Percentiles rank a stretch among this genome's conserved stretches.
Evolutionary conservation across 805 yeast species (phyloP).

Genomic region (Metschnikowia hibisci): DNA sequence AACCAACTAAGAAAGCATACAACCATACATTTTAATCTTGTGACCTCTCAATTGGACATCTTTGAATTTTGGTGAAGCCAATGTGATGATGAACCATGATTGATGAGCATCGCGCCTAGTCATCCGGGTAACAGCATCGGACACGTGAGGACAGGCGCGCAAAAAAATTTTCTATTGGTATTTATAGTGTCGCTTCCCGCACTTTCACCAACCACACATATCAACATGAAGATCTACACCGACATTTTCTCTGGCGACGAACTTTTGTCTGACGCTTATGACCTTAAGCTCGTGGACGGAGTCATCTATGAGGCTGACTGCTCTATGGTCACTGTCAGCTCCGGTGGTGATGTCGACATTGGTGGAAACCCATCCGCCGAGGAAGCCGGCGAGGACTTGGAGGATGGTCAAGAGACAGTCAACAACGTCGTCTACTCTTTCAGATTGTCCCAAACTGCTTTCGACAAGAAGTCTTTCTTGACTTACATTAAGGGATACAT

Average conservation of each 20-base stretch:
- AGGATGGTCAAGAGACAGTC: conserved; percentile 84
- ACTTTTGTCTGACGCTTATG: conserved; percentile 96
- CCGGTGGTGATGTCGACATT: conserved; percentile 86
- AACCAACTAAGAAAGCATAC: background rate
- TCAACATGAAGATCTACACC: conserved; percentile 39
- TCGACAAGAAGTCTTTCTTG: conserved; percentile 97
- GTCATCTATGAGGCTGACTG: conserved; percentile 97
- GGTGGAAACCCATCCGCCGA: conserved; percentile 99
- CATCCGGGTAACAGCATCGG: conserved; percentile 20
- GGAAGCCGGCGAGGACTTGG: conserved; percentile 79
- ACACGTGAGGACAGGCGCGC: conserved; percentile 7
- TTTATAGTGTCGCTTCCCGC: conserved; percentile 8
- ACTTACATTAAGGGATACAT: conserved; percentile 98
- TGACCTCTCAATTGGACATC: no score
- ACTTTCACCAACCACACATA: background rate
- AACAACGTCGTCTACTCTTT: conserved; percentile 98
- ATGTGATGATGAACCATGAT: no score
- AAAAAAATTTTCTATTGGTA: conserved; percentile 14
- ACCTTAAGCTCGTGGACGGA: conserved; percentile 77
- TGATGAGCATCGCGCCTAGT: background rate
- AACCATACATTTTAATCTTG: background rate
- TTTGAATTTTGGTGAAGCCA: no score
- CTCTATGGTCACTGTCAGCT: conserved; percentile 81
- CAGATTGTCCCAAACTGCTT: conserved; percentile 93
- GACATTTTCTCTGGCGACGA: conserved; percentile 95